phyloP scores from a whole-genome alignment of 768 basidiomycete species.

The Pluteus cervinus region DNA sequence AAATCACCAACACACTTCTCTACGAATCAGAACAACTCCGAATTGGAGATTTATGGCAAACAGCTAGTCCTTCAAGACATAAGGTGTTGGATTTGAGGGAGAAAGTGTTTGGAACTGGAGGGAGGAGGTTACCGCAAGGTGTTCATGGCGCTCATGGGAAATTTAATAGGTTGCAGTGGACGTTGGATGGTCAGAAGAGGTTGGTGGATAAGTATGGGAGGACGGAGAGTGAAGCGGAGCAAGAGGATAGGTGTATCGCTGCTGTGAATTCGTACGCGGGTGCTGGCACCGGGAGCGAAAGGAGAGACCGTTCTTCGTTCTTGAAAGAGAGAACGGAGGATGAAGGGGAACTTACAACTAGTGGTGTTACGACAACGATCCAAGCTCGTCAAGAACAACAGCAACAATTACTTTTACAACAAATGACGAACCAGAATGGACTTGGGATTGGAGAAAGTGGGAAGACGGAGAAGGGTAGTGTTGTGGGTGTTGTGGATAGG shows the following conservation, averaged over 20 bases:
- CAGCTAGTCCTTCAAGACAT: constrained; percentile 51
- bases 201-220: constrained; percentile 64
- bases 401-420: constrained; percentile 5
- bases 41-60: constrained; percentile 61
- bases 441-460: neutral
- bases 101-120: constrained; percentile 61
- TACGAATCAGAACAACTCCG: constrained; percentile 71
- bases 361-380: too few relatives aligned
- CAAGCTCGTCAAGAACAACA: constrained; percentile 24
- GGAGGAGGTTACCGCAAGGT: constrained; percentile 40
- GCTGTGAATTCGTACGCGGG: too few relatives aligned
- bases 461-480: constrained; percentile 10
- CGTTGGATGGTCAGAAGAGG: constrained; percentile 53
- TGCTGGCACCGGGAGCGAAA: too few relatives aligned
- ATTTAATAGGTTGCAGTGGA: constrained; percentile 67
- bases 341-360: too few relatives aligned
- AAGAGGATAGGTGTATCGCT: too few relatives aligned
- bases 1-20: constrained; percentile 59
- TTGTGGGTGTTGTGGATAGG: constrained; percentile 19
- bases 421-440: constrained; percentile 3
- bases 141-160: constrained; percentile 51
- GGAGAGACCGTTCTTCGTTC: too few relatives aligned
- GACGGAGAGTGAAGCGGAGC: constrained; percentile 73
- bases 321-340: too few relatives aligned
- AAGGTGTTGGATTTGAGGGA: constrained; percentile 63